Evolutionary conservation across 371 early-diverging fungal species (phyloP).

Genomic region (Apophysomyces ossiformis): DNA sequence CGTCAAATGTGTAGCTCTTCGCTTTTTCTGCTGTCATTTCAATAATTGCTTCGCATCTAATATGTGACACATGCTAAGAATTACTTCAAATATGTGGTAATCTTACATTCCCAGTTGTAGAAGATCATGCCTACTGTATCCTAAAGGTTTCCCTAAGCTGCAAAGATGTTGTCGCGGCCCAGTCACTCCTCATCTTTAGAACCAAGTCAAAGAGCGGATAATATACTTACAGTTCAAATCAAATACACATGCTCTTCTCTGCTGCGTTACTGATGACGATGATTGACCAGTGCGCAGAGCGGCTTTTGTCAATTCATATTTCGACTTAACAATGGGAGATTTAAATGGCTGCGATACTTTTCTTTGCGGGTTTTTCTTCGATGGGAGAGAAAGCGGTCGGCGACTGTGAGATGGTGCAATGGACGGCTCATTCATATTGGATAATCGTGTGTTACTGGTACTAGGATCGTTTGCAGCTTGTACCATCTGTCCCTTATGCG

Average conservation of each 20-base stretch:
- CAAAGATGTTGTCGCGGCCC: slow-evolving; percentile 1
- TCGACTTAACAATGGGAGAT: slow-evolving; percentile 41
- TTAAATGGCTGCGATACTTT: slow-evolving; percentile 31
- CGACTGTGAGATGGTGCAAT: background rate
- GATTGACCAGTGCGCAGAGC: slow-evolving; percentile 19
- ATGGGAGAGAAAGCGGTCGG: background rate
- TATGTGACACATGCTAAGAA: background rate
- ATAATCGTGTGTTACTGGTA: background rate
- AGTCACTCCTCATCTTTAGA: no score
- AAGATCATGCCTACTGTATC: slow-evolving; percentile 21
- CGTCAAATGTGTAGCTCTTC: slow-evolving; percentile 28
- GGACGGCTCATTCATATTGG: background rate
- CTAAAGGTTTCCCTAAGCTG: slow-evolving; percentile 28
- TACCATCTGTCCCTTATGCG: no score
- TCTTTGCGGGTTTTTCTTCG: background rate
- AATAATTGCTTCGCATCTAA: slow-evolving; percentile 33
- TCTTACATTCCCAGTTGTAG: slow-evolving; percentile 27
- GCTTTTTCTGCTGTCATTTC: slow-evolving; percentile 41
- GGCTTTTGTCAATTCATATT: slow-evolving; percentile 38
- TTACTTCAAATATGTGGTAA: background rate
- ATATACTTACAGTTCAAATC: slow-evolving; percentile 30
- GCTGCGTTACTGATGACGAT: background rate
- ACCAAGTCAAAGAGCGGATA: no score
- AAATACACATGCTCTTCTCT: slow-evolving; percentile 29
- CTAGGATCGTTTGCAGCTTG: no score